phyloP scores from a whole-genome alignment of 495 filamentous ascomycete genomes.

The Lasiosphaeria ovina region DNA sequence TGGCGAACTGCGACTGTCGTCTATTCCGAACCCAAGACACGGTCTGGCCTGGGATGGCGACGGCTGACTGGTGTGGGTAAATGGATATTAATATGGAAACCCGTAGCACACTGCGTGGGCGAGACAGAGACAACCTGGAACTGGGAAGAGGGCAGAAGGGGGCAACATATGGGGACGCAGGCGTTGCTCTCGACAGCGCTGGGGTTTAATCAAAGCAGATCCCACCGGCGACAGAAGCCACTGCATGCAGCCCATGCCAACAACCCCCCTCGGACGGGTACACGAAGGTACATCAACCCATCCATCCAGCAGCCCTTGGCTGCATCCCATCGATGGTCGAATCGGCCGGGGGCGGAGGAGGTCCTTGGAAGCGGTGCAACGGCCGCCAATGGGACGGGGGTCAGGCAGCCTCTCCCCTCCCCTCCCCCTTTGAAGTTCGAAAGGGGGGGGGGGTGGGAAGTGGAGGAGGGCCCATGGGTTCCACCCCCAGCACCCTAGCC shows the following conservation, averaged over 20 bases:
- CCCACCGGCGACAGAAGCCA: conserved; percentile 4
- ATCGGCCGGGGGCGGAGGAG: conserved; percentile 23
- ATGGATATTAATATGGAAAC: conserved; percentile 46
- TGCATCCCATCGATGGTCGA: conserved; percentile 7
- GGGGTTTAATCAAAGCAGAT: conserved; percentile 19
- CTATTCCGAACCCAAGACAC: conserved; percentile 32
- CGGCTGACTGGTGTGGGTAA: conserved; percentile 45
- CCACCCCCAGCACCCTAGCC: conserved; percentile 1
- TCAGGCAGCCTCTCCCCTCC: no score
- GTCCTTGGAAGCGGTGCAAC: conserved; percentile 27
- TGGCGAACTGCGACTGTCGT: conserved; percentile 13
- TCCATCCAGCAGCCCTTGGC: conserved; percentile 6
- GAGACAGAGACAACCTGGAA: conserved; percentile 28
- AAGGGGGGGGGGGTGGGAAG: not conserved
- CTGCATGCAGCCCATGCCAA: conserved; percentile 3
- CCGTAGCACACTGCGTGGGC: conserved; percentile 24
- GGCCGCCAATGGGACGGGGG: conserved; percentile 22
- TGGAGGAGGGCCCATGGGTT: not conserved
- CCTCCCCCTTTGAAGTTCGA: conserved; percentile 1
- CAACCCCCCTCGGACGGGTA: conserved; percentile 18
- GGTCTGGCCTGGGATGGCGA: conserved; percentile 36
- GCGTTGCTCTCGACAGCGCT: conserved; percentile 4
- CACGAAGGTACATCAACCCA: conserved; percentile 24
- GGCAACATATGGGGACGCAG: conserved; percentile 13
- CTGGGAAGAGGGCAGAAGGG: conserved; percentile 10